These are phyloP conservation scores for Juglanconis juglandina DNA, from an alignment of 2,329 filamentous ascomycete species.

Conservation along the genomic window DNA sequence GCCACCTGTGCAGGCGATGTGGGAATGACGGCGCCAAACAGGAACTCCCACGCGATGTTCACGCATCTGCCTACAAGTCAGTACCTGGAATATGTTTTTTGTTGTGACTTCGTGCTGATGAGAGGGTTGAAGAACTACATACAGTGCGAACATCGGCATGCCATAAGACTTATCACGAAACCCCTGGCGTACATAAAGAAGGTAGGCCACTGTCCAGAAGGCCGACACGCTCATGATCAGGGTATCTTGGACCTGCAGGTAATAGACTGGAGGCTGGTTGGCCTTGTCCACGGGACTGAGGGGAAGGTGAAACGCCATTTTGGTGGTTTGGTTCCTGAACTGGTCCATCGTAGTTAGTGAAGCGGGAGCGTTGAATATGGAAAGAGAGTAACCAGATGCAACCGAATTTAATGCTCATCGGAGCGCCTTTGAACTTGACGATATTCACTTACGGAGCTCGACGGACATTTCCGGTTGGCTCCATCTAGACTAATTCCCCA, in stretches of 20 bases:
- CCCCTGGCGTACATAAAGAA: conserved; percentile 14
- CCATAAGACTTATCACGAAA: conserved; percentile 17
- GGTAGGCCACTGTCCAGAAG: conserved; percentile 16
- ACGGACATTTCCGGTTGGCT: too few species aligned
- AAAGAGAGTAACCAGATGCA: too few species aligned
- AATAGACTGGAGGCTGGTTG: conserved; percentile 10
- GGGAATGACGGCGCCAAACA: conserved; percentile 10
- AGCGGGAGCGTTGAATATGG: too few species aligned
- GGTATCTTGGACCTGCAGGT: conserved; percentile 12
- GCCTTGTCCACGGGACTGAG: conserved; percentile 8
- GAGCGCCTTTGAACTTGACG: too few species aligned
- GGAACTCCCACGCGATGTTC: conserved; percentile 14
- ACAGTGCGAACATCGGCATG: conserved; percentile 17
- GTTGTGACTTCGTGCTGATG: not conserved
- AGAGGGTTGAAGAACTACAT: too few species aligned
- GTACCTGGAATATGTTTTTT: not conserved
- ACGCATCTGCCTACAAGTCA: not conserved
- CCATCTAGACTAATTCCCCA: too few species aligned
- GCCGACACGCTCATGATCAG: not conserved
- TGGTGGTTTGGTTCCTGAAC: too few species aligned
- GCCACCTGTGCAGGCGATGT: conserved; percentile 1
- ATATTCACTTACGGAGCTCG: too few species aligned
- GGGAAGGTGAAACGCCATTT: conserved; percentile 2
- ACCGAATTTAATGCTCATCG: too few species aligned
- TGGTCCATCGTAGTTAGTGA: too few species aligned